Percentiles rank a stretch among this genome's conserved stretches.
Evolutionary conservation across 768 basidiomycete genomes (phyloP).

Genomic region (Royoungia palumana): DNA sequence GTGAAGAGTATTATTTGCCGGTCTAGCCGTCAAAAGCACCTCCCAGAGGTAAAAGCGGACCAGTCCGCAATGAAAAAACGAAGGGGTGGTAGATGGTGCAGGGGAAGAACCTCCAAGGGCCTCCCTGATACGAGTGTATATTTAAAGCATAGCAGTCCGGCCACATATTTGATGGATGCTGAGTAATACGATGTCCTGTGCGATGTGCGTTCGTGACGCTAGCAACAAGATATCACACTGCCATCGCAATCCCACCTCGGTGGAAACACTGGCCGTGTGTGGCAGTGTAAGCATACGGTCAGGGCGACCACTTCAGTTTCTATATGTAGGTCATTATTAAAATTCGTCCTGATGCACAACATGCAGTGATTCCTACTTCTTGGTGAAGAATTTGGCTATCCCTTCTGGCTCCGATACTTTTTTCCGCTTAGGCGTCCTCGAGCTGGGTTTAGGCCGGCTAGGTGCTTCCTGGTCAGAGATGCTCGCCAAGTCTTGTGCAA

Average conservation of each 20-base stretch:
- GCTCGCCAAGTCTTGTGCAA: constrained; percentile 72
- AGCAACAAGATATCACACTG: constrained; percentile 21
- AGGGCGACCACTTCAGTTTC: no score
- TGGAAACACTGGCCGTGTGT: no score
- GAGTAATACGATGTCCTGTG: constrained; percentile 8
- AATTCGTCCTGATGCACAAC: neutral
- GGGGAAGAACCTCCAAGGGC: constrained; percentile 7
- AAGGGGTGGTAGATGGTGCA: constrained; percentile 15
- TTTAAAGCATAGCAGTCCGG: neutral
- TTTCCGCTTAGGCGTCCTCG: constrained; percentile 29
- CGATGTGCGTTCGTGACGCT: neutral
- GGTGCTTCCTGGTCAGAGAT: constrained; percentile 23
- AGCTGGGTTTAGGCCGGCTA: constrained; percentile 7
- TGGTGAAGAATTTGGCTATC: constrained; percentile 48
- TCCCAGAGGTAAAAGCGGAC: constrained; percentile 33
- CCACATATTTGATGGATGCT: constrained; percentile 5
- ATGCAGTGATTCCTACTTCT: constrained; percentile 22
- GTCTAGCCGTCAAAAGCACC: constrained; percentile 27
- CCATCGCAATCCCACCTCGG: constrained; percentile 2
- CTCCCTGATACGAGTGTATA: neutral
- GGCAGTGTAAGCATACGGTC: no score
- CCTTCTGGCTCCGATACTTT: constrained; percentile 32
- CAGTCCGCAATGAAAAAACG: constrained; percentile 33
- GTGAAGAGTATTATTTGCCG: constrained; percentile 6
- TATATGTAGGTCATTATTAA: neutral